Evolutionary conservation across 2,329 filamentous ascomycete species (phyloP).

Genomic region (Chaetoscypha palmicola): DNA sequence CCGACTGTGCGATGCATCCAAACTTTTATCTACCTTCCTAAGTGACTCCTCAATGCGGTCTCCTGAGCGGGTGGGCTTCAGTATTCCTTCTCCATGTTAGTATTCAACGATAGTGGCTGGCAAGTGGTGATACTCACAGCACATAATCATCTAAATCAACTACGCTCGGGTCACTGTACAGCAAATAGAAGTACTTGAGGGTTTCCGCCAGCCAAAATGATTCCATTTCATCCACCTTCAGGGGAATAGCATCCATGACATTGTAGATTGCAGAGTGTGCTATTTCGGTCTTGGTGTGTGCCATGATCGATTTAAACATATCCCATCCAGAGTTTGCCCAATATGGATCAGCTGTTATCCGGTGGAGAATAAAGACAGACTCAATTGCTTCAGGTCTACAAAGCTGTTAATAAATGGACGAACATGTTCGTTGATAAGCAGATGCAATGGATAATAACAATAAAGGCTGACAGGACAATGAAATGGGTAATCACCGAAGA

Average conservation of each 20-base stretch:
- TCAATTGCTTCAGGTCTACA: conserved; percentile 58
- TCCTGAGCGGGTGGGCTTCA: conserved; percentile 25
- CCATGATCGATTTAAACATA: conserved; percentile 41
- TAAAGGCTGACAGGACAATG: too few species aligned
- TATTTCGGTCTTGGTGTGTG: conserved; percentile 35
- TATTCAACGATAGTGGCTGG: neutral
- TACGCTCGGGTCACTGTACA: conserved; percentile 39
- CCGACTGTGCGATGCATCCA: too few species aligned
- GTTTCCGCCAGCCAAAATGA: conserved; percentile 59
- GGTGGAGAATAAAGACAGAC: conserved; percentile 55
- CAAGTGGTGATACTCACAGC: conserved; percentile 23
- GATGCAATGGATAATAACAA: too few species aligned
- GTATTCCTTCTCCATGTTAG: conserved; percentile 21
- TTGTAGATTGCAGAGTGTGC: conserved; percentile 39
- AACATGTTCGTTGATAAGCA: too few species aligned
- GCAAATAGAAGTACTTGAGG: conserved; percentile 57
- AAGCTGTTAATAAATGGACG: conserved; percentile 28
- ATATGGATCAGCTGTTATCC: conserved; percentile 27
- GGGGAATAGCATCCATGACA: conserved; percentile 28
- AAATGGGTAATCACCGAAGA: conserved; percentile 22
- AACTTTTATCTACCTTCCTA: too few species aligned
- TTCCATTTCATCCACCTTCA: conserved; percentile 49
- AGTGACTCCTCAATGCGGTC: conserved; percentile 4
- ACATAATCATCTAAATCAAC: conserved; percentile 58
- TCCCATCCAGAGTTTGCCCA: conserved; percentile 40